Conservation (phyloP, 1,284 basidiomycete genomes). For the Blastosporella zonata region DNA sequence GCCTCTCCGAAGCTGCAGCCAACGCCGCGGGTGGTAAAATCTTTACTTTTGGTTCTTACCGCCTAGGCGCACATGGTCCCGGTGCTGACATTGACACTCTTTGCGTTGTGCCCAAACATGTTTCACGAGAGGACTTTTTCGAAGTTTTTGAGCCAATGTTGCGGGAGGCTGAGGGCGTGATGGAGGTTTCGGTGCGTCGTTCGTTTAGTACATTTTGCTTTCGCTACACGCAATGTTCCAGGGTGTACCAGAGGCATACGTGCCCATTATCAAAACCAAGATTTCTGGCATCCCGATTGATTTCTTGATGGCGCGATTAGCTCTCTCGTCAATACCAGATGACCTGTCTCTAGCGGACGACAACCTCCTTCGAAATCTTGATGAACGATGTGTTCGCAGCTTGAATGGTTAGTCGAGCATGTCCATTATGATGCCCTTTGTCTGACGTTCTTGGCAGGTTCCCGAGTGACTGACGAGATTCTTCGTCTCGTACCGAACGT, state of each 20-base stretch:
- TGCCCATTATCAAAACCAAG: slow-evolving; percentile 92
- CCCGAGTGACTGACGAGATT: slow-evolving; percentile 96
- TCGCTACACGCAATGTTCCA: slow-evolving; percentile 31
- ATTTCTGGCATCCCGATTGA: slow-evolving; percentile 94
- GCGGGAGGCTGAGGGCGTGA: slow-evolving; percentile 79
- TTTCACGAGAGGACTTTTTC: slow-evolving; percentile 96
- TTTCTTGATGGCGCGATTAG: slow-evolving; percentile 88
- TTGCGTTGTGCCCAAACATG: slow-evolving; percentile 95
- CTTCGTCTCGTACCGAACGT: slow-evolving; percentile 94
- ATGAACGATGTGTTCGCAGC: slow-evolving; percentile 94
- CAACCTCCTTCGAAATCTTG: slow-evolving; percentile 87
- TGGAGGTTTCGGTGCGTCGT: slow-evolving; percentile 82
- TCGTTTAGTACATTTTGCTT: slow-evolving; percentile 4
- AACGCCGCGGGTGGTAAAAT: slow-evolving; percentile 94
- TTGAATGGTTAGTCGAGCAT: slow-evolving; percentile 67
- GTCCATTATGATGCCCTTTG: background rate
- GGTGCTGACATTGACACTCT: slow-evolving; percentile 99
- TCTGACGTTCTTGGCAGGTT: slow-evolving; percentile 52
- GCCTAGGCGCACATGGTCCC: slow-evolving; percentile 94
- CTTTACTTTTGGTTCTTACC: slow-evolving; percentile 97
- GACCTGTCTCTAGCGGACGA: slow-evolving; percentile 89
- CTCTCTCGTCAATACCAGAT: slow-evolving; percentile 85
- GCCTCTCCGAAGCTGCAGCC: slow-evolving; percentile 86
- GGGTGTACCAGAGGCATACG: slow-evolving; percentile 95
- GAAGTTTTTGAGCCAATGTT: slow-evolving; percentile 90